phyloP scores from a whole-genome alignment of 805 yeast genomes.

The Saturnispora serradocipensis region DNA sequence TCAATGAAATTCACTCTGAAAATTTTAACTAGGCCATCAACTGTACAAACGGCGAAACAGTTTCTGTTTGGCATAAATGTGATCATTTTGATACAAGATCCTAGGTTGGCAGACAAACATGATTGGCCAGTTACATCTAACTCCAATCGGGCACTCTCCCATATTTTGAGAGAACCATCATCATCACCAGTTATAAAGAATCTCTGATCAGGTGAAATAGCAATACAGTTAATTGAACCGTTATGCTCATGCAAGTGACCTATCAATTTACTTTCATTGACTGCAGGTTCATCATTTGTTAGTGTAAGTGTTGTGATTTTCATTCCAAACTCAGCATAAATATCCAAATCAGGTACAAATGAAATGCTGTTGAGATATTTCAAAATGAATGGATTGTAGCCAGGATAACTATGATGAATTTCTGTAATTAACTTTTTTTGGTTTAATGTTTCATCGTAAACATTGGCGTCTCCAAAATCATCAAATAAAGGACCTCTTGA shows the following conservation, averaged over 20 bases:
- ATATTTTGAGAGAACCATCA: constrained; percentile 60
- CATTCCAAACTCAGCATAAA: constrained; percentile 63
- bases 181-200: constrained; percentile 74
- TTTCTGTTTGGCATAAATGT: constrained; percentile 44
- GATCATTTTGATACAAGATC: constrained; percentile 41
- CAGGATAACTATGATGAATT: constrained; percentile 50
- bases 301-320: constrained; percentile 7
- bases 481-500: constrained; percentile 12
- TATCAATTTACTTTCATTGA: constrained; percentile 29
- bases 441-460: constrained; percentile 21
- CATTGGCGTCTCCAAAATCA: constrained; percentile 16
- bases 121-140: constrained; percentile 49
- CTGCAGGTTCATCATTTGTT: background rate
- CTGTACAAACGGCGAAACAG: constrained; percentile 48
- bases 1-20: constrained; percentile 30
- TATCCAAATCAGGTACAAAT: constrained; percentile 48
- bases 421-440: constrained; percentile 20
- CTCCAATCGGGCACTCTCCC: constrained; percentile 67
- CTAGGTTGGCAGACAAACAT: constrained; percentile 36
- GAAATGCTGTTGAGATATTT: constrained; percentile 44
- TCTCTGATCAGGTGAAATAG: constrained; percentile 50
- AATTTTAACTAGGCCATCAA: constrained; percentile 36
- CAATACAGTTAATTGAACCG: constrained; percentile 48
- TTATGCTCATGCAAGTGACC: constrained; percentile 57
- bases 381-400: constrained; percentile 54